These are phyloP conservation scores for Annulohypoxylon bovei DNA, from an alignment of 495 filamentous ascomycete genomes.

Conservation along the genomic window DNA sequence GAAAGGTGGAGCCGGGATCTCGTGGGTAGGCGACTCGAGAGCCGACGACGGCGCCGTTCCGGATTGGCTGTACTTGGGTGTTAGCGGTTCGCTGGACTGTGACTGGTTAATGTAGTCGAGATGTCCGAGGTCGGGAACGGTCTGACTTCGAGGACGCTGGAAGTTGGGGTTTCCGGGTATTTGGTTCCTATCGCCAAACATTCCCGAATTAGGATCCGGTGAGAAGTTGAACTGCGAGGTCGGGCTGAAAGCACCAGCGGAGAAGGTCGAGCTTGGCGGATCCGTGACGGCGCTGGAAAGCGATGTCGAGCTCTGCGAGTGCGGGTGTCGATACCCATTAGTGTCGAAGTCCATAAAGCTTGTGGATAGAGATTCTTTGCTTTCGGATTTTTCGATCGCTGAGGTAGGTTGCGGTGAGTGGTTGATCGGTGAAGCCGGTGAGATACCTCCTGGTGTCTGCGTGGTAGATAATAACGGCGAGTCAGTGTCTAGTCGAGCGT, in stretches of 20 bases:
- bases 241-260: slow-evolving; percentile 81
- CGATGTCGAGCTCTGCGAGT: slow-evolving; percentile 65
- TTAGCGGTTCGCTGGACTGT: slow-evolving; percentile 68
- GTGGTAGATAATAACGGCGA: slow-evolving; percentile 64
- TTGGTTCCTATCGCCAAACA: slow-evolving; percentile 74
- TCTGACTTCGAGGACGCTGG: slow-evolving; percentile 88
- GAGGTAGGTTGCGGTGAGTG: slow-evolving; percentile 75
- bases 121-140: slow-evolving; percentile 79
- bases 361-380: slow-evolving; percentile 56
- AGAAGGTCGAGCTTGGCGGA: slow-evolving; percentile 72
- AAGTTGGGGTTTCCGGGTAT: slow-evolving; percentile 61
- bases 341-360: slow-evolving; percentile 63
- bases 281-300: slow-evolving; percentile 67
- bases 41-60: slow-evolving; percentile 66
- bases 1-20: slow-evolving; percentile 60
- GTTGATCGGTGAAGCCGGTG: slow-evolving; percentile 74
- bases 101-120: slow-evolving; percentile 75
- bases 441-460: slow-evolving; percentile 76
- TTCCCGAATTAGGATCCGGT: slow-evolving; percentile 74
- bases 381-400: slow-evolving; percentile 74
- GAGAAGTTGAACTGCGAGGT: slow-evolving; percentile 85
- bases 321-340: slow-evolving; percentile 63
- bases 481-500: slow-evolving; percentile 56
- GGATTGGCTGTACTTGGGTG: slow-evolving; percentile 70
- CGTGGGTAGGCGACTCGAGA: slow-evolving; percentile 76